phyloP scores from a whole-genome alignment of 345 rosid genomes.

The Arabis alpina region DNA sequence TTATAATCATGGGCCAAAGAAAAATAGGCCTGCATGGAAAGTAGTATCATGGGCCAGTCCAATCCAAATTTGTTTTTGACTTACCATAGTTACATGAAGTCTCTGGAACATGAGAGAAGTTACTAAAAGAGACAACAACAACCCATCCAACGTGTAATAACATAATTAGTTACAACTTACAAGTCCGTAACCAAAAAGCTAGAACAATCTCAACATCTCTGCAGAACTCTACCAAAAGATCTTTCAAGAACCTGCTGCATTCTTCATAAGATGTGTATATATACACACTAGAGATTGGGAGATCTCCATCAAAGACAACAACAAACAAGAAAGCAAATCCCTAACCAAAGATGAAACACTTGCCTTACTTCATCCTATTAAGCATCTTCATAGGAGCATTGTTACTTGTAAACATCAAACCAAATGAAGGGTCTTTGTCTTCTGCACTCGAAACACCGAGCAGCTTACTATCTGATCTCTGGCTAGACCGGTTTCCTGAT shows the following conservation, averaged over 20 bases:
- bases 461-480: slow-evolving; percentile 49
- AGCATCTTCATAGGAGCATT: slow-evolving; percentile 38
- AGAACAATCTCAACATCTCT: slow-evolving; percentile 45
- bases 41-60: slow-evolving; percentile 29
- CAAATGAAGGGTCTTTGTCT: slow-evolving; percentile 50
- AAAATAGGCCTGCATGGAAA: slow-evolving; percentile 20
- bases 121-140: slow-evolving; percentile 20
- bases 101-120: slow-evolving; percentile 42
- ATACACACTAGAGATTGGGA: neutral
- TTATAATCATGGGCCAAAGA: slow-evolving; percentile 19
- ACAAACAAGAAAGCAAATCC: slow-evolving; percentile 14
- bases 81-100: slow-evolving; percentile 26
- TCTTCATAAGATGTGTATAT: slow-evolving; percentile 20
- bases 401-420: slow-evolving; percentile 33
- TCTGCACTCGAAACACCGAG: slow-evolving; percentile 53
- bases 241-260: slow-evolving; percentile 42
- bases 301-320: slow-evolving; percentile 1
- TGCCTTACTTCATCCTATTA: slow-evolving; percentile 12
- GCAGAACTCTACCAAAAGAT: slow-evolving; percentile 23
- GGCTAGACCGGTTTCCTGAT: slow-evolving; percentile 54
- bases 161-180: slow-evolving; percentile 5
- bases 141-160: slow-evolving; percentile 28
- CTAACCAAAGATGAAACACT: slow-evolving; percentile 34
- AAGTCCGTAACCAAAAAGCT: slow-evolving; percentile 20
- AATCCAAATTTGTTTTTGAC: neutral